A percentile compares a stretch with the other conserved stretches of the same genome.
phyloP scores from a whole-genome alignment of 1,284 basidiomycete genomes.

The Tylopilus orsonianus region DNA sequence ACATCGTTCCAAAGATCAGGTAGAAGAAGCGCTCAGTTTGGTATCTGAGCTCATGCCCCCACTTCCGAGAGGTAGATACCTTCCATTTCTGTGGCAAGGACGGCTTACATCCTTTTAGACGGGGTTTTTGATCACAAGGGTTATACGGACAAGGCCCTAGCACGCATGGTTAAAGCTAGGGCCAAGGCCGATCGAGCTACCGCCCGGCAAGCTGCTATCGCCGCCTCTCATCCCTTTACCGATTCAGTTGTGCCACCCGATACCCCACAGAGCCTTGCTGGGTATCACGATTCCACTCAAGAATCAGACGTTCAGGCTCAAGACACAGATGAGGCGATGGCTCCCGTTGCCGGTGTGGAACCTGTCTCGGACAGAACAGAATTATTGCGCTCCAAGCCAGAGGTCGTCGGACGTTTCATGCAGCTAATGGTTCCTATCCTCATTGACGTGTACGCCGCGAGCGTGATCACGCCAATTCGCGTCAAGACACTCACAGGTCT shows the following conservation, averaged over 20 bases:
- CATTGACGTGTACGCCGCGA: conserved; percentile 94
- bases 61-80: conserved; percentile 78
- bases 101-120: conserved; percentile 47
- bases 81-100: background rate
- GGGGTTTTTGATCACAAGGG: conserved; percentile 91
- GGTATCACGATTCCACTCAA: conserved; percentile 28
- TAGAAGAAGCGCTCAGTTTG: conserved; percentile 88
- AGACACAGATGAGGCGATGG: conserved; percentile 38
- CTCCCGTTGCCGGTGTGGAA: conserved; percentile 26
- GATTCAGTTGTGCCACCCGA: conserved; percentile 29
- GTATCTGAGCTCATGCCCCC: conserved; percentile 90
- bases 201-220: conserved; percentile 49
- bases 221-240: conserved; percentile 31
- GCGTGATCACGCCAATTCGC: conserved; percentile 82
- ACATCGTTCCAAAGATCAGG: conserved; percentile 94
- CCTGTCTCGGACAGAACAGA: conserved; percentile 61
- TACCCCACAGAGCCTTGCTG: conserved; percentile 13
- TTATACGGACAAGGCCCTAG: conserved; percentile 86
- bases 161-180: conserved; percentile 71
- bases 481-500: conserved; percentile 85
- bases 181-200: conserved; percentile 74
- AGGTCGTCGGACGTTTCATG: conserved; percentile 82
- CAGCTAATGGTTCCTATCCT: conserved; percentile 86
- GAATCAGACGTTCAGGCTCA: conserved; percentile 35
- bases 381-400: conserved; percentile 71